A percentile compares a stretch with the other conserved stretches of the same genome.
These are phyloP conservation scores for Alternaria novae-zelandiae DNA, from an alignment of 2,329 filamentous ascomycete species.

Conservation along the genomic window DNA sequence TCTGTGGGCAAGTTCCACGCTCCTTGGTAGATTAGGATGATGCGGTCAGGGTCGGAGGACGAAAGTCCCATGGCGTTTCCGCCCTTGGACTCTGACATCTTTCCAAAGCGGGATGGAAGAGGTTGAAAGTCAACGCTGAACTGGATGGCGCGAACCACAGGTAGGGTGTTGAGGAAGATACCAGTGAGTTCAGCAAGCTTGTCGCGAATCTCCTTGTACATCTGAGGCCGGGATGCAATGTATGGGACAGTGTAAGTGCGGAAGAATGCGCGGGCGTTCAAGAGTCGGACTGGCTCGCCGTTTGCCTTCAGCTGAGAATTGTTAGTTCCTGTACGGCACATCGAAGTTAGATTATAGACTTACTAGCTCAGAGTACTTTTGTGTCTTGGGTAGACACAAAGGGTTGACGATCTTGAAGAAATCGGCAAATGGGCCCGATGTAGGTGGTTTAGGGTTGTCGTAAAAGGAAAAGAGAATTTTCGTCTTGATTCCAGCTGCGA, in stretches of 20 bases:
- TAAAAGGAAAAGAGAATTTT: conserved; percentile 32
- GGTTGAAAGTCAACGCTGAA: conserved; percentile 36
- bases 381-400: conserved; percentile 26
- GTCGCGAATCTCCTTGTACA: conserved; percentile 45
- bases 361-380: conserved; percentile 45
- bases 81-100: conserved; percentile 22
- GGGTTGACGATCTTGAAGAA: conserved; percentile 39
- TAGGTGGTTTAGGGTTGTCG: conserved; percentile 37
- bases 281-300: conserved; percentile 13
- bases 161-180: conserved; percentile 27
- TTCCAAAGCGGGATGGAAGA: conserved; percentile 25
- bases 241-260: conserved; percentile 35
- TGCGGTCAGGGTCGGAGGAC: conserved; percentile 25
- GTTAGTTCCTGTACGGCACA: background rate
- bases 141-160: conserved; percentile 16
- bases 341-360: conserved; percentile 2
- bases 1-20: conserved; percentile 23
- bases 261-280: conserved; percentile 28
- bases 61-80: conserved; percentile 35
- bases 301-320: conserved; percentile 19
- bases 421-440: conserved; percentile 37
- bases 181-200: conserved; percentile 34
- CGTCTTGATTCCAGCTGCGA: conserved; percentile 7
- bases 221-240: conserved; percentile 33
- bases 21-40: conserved; percentile 31